Base-by-base conservation (phyloP, 257 asterid genomes). In the Ilex aquifolium region DNA sequence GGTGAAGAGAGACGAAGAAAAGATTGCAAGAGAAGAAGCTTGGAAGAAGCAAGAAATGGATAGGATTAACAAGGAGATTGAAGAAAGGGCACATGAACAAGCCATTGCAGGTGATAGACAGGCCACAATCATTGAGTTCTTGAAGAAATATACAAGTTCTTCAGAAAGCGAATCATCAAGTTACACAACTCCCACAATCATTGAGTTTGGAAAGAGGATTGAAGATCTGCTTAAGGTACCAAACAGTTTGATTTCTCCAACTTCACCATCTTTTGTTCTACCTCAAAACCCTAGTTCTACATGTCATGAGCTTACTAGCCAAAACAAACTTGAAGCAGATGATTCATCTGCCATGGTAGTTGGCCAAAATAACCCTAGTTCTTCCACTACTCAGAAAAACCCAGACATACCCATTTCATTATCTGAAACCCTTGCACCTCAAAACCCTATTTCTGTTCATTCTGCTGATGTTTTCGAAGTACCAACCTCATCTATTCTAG, bases 21-120 rank as follows among this genome's bases (percentile, higher is more conserved):
- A 66, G 65, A 61, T 81, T 2, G 82, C 80, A 0, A 76, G 86
- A 48, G 91, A 89, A 6, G 85, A 86, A 61, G 82, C 85, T 31
- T 79, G 94, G 94, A 81, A 65, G 75, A 77, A 60, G 40, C 74
- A 66, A 55, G 85, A 87, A 44, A 75, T 73, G 80, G 77, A 75
- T 15, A 70, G 85, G 62, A 57, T 79, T 3, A 63, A 57, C 27
- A 66, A 44, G 65, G 87, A 78, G 75, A 80, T 68, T 39, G 85
- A 85, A 48, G 66, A 31, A 13, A 74, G 88, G 52, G 69, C 73
- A n/a, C 68, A 69, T 60, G 90, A 85, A 59, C 88, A 77, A 44
- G 81, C 76, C 10, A 63, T 60, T 46, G 81, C 93, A 0, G 66
- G 69, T 1, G 78, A 82, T 59, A 81, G 90, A 36, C 88, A 85